A percentile compares a stretch with the other conserved stretches of the same genome.
Conservation (phyloP, 768 basidiomycete species). For the Tricholoma furcatifolium region DNA sequence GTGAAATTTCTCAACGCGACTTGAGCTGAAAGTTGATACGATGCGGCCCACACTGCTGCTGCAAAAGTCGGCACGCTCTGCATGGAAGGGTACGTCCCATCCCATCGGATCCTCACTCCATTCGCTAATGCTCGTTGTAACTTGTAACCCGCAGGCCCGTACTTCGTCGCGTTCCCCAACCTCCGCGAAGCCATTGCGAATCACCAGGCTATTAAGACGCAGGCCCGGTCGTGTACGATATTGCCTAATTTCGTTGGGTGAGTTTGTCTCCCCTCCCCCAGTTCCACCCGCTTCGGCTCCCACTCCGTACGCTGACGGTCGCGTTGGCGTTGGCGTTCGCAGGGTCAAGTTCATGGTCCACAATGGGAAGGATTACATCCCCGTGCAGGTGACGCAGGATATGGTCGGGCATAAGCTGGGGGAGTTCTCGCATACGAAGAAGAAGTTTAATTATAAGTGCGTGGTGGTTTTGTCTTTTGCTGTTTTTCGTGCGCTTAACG, state of each 20-base stretch:
- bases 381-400: slow-evolving; percentile 87
- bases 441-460: slow-evolving; percentile 82
- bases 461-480: slow-evolving; percentile 27
- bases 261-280: slow-evolving; percentile 23
- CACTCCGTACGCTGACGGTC: background rate
- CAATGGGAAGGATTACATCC: slow-evolving; percentile 88
- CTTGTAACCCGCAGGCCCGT: slow-evolving; percentile 75
- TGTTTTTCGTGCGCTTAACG: background rate
- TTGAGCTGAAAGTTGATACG: too few relatives aligned
- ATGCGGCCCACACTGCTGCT: slow-evolving; percentile 68
- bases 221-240: slow-evolving; percentile 88
- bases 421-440: slow-evolving; percentile 90
- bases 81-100: slow-evolving; percentile 68
- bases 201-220: slow-evolving; percentile 85
- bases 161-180: slow-evolving; percentile 91
- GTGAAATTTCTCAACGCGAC: too few relatives aligned
- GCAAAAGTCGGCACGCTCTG: slow-evolving; percentile 68
- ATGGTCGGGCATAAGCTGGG: slow-evolving; percentile 99
- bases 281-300: too few relatives aligned
- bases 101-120: background rate
- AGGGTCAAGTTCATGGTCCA: slow-evolving; percentile 91
- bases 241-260: slow-evolving; percentile 96
- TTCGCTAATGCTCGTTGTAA: background rate
- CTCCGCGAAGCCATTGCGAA: slow-evolving; percentile 76
- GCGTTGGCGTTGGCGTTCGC: too few relatives aligned